A percentile compares a stretch with the other conserved stretches of the same genome.
Conservation (phyloP, 495 filamentous ascomycete species). For the Amphirosellinia nigrospora region DNA sequence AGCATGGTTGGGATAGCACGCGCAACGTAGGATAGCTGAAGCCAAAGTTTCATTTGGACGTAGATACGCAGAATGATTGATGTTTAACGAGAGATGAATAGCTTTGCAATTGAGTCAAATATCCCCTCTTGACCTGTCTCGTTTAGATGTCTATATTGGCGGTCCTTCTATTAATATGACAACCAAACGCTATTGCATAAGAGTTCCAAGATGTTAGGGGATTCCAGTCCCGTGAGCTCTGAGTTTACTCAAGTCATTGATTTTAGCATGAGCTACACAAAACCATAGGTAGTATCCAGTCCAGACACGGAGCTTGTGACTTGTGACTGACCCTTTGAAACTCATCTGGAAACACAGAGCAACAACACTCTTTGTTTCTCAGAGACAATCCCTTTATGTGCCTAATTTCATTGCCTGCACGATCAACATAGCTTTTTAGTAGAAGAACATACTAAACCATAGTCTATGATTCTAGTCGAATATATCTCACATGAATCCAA, state of each 20-base stretch:
- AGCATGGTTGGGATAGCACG: background rate
- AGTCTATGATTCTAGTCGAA: background rate
- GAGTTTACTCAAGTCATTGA: background rate
- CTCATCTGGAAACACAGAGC: background rate
- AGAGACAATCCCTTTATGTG: background rate
- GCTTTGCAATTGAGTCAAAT: background rate
- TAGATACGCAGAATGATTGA: conserved; percentile 14
- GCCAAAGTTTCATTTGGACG: background rate
- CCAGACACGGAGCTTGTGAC: background rate
- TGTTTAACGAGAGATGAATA: conserved; percentile 21
- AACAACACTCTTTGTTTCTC: conserved; percentile 1
- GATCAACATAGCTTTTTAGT: background rate
- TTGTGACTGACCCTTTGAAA: background rate
- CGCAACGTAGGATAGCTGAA: background rate
- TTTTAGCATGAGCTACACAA: background rate
- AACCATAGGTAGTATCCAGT: background rate
- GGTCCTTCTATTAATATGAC: background rate
- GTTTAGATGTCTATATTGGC: background rate
- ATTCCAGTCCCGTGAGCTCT: background rate
- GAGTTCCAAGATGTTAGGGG: background rate
- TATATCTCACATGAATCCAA: background rate
- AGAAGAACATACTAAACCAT: background rate
- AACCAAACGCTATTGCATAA: too few relatives aligned
- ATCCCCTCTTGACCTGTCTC: background rate
- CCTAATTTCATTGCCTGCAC: background rate